Base-by-base conservation (phyloP, 1,284 basidiomycete genomes). In the Pterulicium gracile region DNA sequence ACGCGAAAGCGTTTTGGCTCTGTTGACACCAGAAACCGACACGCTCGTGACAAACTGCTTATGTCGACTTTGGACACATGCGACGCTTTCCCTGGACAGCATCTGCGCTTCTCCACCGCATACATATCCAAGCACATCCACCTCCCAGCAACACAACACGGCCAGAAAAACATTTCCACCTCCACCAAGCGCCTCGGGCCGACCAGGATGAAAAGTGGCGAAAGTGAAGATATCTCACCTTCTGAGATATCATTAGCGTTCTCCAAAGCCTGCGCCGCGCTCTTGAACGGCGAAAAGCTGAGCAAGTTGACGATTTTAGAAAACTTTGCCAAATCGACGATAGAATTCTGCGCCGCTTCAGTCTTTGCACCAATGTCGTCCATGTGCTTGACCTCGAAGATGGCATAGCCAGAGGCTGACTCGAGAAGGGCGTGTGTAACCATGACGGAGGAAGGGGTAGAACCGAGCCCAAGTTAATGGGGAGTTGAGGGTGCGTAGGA, bases 201-300 rank as follows among this genome's bases (percentile, higher is more conserved):
- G n/a, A n/a, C n/a, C n/a, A n/a, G n/a, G 18, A 42, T 20, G 20
- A 18, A 42, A 39, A 41, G 50, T 10, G 47, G 41, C 44, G 47
- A 49, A 48, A n/a, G 4, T 47, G 43, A 49, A 2, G 5, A 10
- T 4, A 32, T 54, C 71, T 45, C 55, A 92, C 95, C 93, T 74
- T 98, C 95, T 3, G 95, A 98, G 14, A 98, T 69, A 66, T 98
- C 94, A 62, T 98, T 96, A 48, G 87, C 86, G 58, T 96, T 97
- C 68, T 98, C 93, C 54, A 99, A 72, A 21, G 95, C 96, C 63
- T 98, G 88, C 1, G 91, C 92, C 34, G 94, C 93, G 54, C 76
- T 93, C 64, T 91, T 92, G 76, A 96, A 98, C 1, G 96, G 95
- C 49, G 84, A 77, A 72, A 98, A 98, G 61, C 88, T 94, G 64